Base-by-base conservation (phyloP, 257 asterid genomes). In the Fraxinus americana region DNA sequence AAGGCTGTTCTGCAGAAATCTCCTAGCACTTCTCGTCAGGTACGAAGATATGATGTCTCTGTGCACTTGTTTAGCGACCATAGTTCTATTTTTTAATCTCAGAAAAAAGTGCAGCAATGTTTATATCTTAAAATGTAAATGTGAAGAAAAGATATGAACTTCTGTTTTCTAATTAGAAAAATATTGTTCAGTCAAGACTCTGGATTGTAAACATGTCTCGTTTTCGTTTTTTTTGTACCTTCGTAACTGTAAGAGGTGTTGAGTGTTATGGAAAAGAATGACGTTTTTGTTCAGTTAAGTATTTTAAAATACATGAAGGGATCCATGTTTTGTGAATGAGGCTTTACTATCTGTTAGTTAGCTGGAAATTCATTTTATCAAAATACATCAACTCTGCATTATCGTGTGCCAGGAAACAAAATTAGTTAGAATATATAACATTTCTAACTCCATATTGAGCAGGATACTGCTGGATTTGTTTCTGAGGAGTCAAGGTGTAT, bases 401-500 rank as follows among this genome's bases (percentile, higher is more conserved):
- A 25, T 74, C 19, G 1, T 5, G 35, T 73, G 59, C 78, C 68
- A 30, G 74, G 66, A 71, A 19, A 43, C 75, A 39, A 45, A 73
- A 72, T 50, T n/a, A 11, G 25, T 43, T 36, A 7, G 68, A 71
- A 71, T 68, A 74, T 29, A 59, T 29, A 66, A 43, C 38, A 75
- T 78, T 66, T 61, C 12, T 76, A 72, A 69, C 52, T 85, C 70
- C 70, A 36, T 80, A 35, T 66, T 79, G 38, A 6, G 75, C 95
- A 96, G 99, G 91, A 74, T 80, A 61, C 94, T 34, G 80, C 97
- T 35, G 97, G 88, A 84, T 90, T 88, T 79, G 91, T 88, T 85
- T 84, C 96, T 61, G 96, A 95, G 87, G 99, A 93, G 82, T 96
- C 99, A 1, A 91, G 98, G 85, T 92, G 94, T 74, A 92, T 96